phyloP scores from a whole-genome alignment of 345 rosid genomes.

The Anastatica hierochuntica region DNA sequence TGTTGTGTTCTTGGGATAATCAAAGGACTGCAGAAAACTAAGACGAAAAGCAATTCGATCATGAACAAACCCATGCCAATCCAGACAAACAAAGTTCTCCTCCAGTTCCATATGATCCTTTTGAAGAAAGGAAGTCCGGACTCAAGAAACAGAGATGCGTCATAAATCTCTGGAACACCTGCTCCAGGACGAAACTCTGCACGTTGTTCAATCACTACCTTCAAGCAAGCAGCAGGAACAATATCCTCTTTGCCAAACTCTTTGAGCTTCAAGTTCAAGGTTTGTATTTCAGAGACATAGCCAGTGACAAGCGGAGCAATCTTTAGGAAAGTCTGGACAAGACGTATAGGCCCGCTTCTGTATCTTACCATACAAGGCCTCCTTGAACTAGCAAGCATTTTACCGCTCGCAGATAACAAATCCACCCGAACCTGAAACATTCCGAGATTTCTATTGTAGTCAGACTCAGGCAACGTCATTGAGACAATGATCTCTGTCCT shows the following conservation, averaged over 20 bases:
- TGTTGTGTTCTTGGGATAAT: slow-evolving; percentile 38
- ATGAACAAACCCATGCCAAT: slow-evolving; percentile 32
- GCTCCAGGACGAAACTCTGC: slow-evolving; percentile 55
- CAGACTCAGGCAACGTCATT: slow-evolving; percentile 56
- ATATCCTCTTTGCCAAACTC: slow-evolving; percentile 40
- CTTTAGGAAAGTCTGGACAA: slow-evolving; percentile 48
- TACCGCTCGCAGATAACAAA: slow-evolving; percentile 47
- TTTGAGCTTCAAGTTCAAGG: slow-evolving; percentile 40
- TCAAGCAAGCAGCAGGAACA: slow-evolving; percentile 39
- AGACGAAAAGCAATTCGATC: slow-evolving; percentile 32
- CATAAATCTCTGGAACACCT: slow-evolving; percentile 76
- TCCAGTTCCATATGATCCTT: slow-evolving; percentile 72
- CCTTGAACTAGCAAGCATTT: slow-evolving; percentile 44
- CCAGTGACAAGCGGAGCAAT: slow-evolving; percentile 60
- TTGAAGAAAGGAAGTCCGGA: slow-evolving; percentile 48
- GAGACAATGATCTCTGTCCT: slow-evolving; percentile 13
- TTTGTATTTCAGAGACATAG: slow-evolving; percentile 58
- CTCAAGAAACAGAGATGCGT: slow-evolving; percentile 46
- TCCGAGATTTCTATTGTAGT: slow-evolving; percentile 67
- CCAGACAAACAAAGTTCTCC: slow-evolving; percentile 62
- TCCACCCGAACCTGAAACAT: slow-evolving; percentile 78
- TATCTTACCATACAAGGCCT: slow-evolving; percentile 59
- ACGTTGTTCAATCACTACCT: slow-evolving; percentile 53
- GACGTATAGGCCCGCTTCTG: slow-evolving; percentile 55
- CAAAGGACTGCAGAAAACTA: slow-evolving; percentile 47